These are phyloP conservation scores for Piedraia hortae DNA, from an alignment of 2,329 filamentous ascomycete genomes.

Conservation along the genomic window DNA sequence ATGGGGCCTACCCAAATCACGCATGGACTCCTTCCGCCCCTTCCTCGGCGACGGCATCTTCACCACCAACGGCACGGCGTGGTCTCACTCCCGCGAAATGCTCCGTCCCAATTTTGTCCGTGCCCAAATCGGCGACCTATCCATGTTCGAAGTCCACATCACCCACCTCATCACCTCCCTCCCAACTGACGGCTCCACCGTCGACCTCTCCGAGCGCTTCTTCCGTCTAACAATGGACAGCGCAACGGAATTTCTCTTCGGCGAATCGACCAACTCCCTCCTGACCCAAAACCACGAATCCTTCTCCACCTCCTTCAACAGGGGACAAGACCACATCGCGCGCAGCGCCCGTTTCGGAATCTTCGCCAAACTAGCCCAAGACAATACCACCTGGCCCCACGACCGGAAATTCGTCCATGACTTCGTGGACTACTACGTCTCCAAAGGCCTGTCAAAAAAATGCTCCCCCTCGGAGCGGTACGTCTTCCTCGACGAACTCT, in stretches of 20 bases:
- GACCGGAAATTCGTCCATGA: conserved; percentile 16
- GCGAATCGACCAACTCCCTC: conserved; percentile 16
- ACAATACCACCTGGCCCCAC: conserved; percentile 14
- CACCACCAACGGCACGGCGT: conserved; percentile 18
- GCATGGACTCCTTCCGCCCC: conserved; percentile 12
- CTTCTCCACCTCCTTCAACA: conserved; percentile 12
- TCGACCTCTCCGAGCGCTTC: conserved; percentile 35
- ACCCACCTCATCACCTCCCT: conserved; percentile 29
- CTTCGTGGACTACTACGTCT: conserved; percentile 22
- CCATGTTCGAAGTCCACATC: conserved; percentile 33
- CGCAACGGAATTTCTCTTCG: conserved; percentile 40
- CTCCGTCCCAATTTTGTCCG: conserved; percentile 27
- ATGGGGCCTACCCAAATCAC: conserved; percentile 15
- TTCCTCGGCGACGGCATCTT: conserved; percentile 20
- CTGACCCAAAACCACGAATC: conserved; percentile 6
- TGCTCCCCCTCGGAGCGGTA: conserved; percentile 13
- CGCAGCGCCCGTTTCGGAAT: conserved; percentile 6
- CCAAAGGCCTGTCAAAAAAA: conserved; percentile 15
- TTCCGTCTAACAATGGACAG: conserved; percentile 38
- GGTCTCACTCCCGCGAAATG: conserved; percentile 16
- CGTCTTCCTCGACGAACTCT: conserved; percentile 23
- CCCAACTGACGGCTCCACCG: conserved; percentile 21
- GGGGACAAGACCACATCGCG: conserved; percentile 9
- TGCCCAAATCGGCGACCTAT: conserved; percentile 25
- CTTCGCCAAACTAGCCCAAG: conserved; percentile 4